phyloP scores from a whole-genome alignment of 148 eudicot genomes.

The Silene conica region DNA sequence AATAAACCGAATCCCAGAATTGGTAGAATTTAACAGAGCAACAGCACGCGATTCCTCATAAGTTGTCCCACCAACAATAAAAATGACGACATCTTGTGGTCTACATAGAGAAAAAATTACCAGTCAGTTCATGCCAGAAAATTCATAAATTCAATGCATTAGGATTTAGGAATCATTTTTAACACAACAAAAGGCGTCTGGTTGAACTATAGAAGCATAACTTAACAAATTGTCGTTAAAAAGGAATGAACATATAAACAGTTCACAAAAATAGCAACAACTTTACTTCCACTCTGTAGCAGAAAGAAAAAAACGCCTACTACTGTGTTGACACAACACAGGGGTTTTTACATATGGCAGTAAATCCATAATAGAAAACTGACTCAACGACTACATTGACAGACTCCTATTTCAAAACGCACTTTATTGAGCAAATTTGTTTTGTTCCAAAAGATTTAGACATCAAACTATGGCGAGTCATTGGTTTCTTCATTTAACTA shows the following conservation, averaged over 20 bases:
- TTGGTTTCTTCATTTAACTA: not conserved
- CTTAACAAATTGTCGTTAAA: not conserved
- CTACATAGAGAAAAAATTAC: constrained; percentile 35
- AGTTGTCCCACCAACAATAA: constrained; percentile 93
- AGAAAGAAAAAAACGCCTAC: not conserved
- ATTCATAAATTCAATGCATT: not conserved
- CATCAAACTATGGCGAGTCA: not conserved
- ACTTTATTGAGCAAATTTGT: not conserved
- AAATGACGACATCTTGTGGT: constrained; percentile 89
- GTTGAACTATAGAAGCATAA: not conserved
- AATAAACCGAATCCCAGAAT: constrained; percentile 80
- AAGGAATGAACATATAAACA: not conserved
- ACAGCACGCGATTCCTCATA: constrained; percentile 89
- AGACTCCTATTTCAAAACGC: not conserved
- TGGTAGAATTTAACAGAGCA: constrained; percentile 72
- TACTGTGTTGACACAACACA: not conserved
- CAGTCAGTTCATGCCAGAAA: constrained; percentile 3
- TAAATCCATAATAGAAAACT: not conserved
- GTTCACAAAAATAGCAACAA: not conserved
- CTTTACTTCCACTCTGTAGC: not conserved
- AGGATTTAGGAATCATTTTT: not conserved
- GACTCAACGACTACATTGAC: not conserved
- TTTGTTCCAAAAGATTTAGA: not conserved
- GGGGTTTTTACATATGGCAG: not conserved
- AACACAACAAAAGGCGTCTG: not conserved